These are phyloP conservation scores for Ramicandelaber brevisporus DNA, from an alignment of 192 early-diverging fungal species.

Conservation along the genomic window DNA sequence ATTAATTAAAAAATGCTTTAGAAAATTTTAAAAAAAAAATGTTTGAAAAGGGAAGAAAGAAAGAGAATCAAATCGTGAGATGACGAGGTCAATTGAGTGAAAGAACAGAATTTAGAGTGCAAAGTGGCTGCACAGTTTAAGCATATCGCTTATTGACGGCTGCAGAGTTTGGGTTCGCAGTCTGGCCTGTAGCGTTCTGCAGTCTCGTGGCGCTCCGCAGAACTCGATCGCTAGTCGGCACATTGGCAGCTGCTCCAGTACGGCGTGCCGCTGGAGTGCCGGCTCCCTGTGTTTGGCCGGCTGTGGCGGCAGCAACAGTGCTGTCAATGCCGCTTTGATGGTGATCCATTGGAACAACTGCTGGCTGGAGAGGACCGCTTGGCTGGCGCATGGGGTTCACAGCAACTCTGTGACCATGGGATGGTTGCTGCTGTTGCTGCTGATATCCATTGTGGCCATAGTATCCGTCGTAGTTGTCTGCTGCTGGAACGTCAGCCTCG, in stretches of 20 bases:
- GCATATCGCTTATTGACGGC: background rate
- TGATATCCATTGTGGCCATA: too few relatives aligned
- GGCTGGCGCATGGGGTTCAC: constrained; percentile 7
- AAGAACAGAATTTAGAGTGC: too few relatives aligned
- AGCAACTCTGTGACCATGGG: constrained; percentile 10
- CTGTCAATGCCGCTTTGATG: too few relatives aligned
- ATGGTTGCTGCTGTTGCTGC: too few relatives aligned
- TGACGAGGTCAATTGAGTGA: too few relatives aligned
- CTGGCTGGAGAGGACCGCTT: too few relatives aligned
- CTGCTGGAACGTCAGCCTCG: too few relatives aligned
- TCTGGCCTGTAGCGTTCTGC: constrained; percentile 3
- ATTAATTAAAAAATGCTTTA: constrained; percentile 2
- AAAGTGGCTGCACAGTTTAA: background rate
- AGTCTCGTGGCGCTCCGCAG: constrained; percentile 15
- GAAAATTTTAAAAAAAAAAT: constrained; percentile 1
- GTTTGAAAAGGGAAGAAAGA: background rate
- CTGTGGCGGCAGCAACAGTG: constrained; percentile 7
- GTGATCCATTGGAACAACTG: too few relatives aligned
- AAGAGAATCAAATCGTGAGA: constrained; percentile 2
- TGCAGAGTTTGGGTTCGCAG: constrained; percentile 4
- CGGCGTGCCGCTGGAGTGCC: constrained; percentile 12
- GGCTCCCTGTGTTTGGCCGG: constrained; percentile 7
- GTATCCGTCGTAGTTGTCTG: too few relatives aligned
- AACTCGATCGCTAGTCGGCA: constrained; percentile 13
- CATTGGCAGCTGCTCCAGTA: constrained; percentile 5